A percentile compares a stretch with the other conserved stretches of the same genome.
Conservation (phyloP, 176 grass and related monocot genomes). For the Zoysia pacifica region DNA sequence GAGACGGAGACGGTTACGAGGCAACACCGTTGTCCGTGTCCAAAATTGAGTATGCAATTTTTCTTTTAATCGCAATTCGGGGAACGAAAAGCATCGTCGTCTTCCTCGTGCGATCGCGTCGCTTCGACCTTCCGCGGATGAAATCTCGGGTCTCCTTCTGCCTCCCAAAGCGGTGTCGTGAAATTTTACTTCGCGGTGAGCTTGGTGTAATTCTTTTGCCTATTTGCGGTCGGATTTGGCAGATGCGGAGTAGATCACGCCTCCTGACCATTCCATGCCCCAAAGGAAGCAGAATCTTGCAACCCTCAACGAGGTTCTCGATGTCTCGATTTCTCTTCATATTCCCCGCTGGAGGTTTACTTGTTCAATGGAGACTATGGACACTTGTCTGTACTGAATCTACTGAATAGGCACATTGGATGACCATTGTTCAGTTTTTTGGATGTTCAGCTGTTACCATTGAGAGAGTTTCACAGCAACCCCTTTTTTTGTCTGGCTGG, state of each 20-base stretch:
- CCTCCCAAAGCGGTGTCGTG: not conserved
- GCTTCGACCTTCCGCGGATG: too few relatives aligned
- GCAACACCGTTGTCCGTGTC: too few relatives aligned
- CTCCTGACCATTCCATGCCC: conserved; percentile 78
- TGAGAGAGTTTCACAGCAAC: conserved; percentile 28
- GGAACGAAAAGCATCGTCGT: too few relatives aligned
- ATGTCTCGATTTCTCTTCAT: conserved; percentile 17
- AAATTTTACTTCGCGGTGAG: not conserved
- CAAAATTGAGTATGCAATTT: too few relatives aligned
- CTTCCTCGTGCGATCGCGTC: too few relatives aligned
- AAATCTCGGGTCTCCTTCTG: too few relatives aligned
- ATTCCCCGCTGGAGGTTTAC: conserved; percentile 82
- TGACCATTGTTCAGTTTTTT: conserved; percentile 33
- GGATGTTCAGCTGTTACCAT: not conserved
- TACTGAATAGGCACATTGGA: conserved; percentile 58
- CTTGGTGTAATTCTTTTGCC: not conserved
- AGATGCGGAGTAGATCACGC: conserved; percentile 87
- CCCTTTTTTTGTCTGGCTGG: not conserved
- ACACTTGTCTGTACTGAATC: conserved; percentile 65
- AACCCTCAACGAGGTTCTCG: conserved; percentile 64
- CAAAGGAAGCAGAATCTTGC: conserved; percentile 86
- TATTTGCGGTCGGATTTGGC: conserved; percentile 64
- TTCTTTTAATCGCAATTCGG: too few relatives aligned
- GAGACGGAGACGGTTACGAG: too few relatives aligned
- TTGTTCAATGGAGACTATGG: conserved; percentile 90